Evolutionary conservation across 2,329 filamentous ascomycete species (phyloP), one percentile per base, ranked within the genome.

Genomic region (Chaetomiaceae sp.): DNA sequence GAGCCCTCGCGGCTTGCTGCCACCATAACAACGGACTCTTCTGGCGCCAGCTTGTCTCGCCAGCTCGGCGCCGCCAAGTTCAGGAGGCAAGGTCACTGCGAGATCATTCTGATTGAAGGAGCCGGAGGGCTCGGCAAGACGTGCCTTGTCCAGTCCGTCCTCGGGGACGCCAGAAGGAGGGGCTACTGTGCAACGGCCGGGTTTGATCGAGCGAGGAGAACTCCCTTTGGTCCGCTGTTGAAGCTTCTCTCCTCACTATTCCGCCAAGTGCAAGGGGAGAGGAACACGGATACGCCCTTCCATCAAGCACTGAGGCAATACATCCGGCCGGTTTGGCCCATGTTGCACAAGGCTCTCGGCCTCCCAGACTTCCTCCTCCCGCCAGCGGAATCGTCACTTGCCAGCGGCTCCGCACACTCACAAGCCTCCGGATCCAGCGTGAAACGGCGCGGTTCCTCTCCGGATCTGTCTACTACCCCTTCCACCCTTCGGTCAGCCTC

Each of bases 321-420:
- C 54, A 75, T 85, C 39, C 76, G 76, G 21, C 82, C 82, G 2
- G 74, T 82, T 13, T 86, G 82, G 82, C 79, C 80, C 7, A 77
- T 78, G 69, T 69, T 86, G 51, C 81, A 85, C 60, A 77, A 76
- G 54, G 67, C 81, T 2, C 71, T 86, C 5, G 80, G 78, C 2
- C 71, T 86, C 25, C 82, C 82, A 0, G 85, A 92, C 60, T 95
- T 92, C 68, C 69, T 85, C 6, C 71, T 85, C 17, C 79, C 79
- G 3, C 67, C 74, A 5, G 70, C 71, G 20, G 75, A 78, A n/a
- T 44, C 34, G 3, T 57, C 62, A 4, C 51, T 68, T 8, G 54
- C 63, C 7, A 66, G 68, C 34, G 69, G 70, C 2, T 62, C 70
- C 3, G 70, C 71, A 6, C 67, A 69, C 19, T 44, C 59, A 14